These are phyloP conservation scores for Uronychia binucleata DNA, from an alignment of 73 alveolate species.

Conservation along the genomic window DNA sequence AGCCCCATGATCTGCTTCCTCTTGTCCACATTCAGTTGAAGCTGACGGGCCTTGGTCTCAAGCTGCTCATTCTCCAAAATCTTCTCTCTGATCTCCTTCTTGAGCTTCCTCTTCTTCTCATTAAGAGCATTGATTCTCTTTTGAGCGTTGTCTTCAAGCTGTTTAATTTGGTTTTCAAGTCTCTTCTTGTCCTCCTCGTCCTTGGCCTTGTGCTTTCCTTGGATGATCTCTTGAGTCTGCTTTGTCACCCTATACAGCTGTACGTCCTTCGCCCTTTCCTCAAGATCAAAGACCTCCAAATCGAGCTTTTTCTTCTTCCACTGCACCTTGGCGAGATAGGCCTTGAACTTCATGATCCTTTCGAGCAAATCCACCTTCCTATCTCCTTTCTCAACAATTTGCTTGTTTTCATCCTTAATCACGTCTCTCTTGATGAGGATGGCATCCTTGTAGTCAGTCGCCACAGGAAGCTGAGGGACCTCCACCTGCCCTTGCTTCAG, in stretches of 20 bases:
- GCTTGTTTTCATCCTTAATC: constrained; percentile 71
- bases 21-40: constrained; percentile 84
- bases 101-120: constrained; percentile 83
- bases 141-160: constrained; percentile 85
- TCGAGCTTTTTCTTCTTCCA: constrained; percentile 65
- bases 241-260: constrained; percentile 87
- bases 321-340: constrained; percentile 51
- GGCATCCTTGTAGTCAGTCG: constrained; percentile 88
- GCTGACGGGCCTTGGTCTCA: constrained; percentile 82
- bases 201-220: constrained; percentile 89
- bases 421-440: constrained; percentile 71
- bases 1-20: constrained; percentile 88
- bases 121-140: constrained; percentile 84
- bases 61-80: constrained; percentile 83
- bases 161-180: constrained; percentile 56
- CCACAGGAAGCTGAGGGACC: constrained; percentile 87
- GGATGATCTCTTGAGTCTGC: constrained; percentile 87
- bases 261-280: constrained; percentile 85
- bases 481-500: constrained; percentile 84
- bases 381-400: constrained; percentile 69
- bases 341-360: constrained; percentile 57
- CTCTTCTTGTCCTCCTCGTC: constrained; percentile 90
- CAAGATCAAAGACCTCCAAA: constrained; percentile 64
- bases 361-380: constrained; percentile 61
- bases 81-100: constrained; percentile 81